Percentiles rank a stretch among this genome's conserved stretches.
Evolutionary conservation across 495 filamentous ascomycete genomes (phyloP).

Genomic region (Annulohypoxylon maeteangense): DNA sequence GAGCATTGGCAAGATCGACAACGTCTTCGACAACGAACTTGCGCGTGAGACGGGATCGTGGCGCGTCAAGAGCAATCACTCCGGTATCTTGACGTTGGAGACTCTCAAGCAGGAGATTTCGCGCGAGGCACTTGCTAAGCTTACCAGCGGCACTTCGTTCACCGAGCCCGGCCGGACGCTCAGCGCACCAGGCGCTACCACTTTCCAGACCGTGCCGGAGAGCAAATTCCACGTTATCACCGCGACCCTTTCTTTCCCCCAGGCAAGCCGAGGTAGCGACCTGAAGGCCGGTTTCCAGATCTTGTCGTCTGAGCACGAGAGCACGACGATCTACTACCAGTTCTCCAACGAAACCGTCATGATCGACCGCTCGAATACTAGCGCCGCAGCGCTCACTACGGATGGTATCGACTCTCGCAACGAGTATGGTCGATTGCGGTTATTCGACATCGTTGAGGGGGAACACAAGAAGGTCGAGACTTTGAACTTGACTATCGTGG

Average conservation of each 20-base stretch:
- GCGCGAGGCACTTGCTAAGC: constrained; percentile 31
- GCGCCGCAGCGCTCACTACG: constrained; percentile 40
- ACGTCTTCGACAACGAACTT: constrained; percentile 39
- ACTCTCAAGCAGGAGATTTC: constrained; percentile 39
- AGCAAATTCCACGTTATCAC: constrained; percentile 35
- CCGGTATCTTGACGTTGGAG: constrained; percentile 28
- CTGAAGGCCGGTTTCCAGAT: constrained; percentile 45
- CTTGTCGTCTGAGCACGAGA: constrained; percentile 42
- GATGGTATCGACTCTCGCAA: constrained; percentile 42
- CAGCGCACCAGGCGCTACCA: constrained; percentile 13
- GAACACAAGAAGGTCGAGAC: constrained; percentile 37
- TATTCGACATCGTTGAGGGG: constrained; percentile 38
- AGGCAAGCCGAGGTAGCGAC: constrained; percentile 26
- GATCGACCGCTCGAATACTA: constrained; percentile 45
- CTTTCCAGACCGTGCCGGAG: constrained; percentile 30
- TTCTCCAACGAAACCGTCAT: constrained; percentile 39
- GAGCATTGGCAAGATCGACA: constrained; percentile 38
- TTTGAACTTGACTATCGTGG: constrained; percentile 50
- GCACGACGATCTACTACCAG: constrained; percentile 49
- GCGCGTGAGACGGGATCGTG: constrained; percentile 39
- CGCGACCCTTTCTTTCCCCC: constrained; percentile 32
- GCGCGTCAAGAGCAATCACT: constrained; percentile 25
- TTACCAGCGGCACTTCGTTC: constrained; percentile 31
- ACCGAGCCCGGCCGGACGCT: constrained; percentile 38
- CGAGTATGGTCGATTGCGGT: constrained; percentile 39